phyloP scores from a whole-genome alignment of 1,284 basidiomycete genomes.

The Singerocomus rubriflavus region DNA sequence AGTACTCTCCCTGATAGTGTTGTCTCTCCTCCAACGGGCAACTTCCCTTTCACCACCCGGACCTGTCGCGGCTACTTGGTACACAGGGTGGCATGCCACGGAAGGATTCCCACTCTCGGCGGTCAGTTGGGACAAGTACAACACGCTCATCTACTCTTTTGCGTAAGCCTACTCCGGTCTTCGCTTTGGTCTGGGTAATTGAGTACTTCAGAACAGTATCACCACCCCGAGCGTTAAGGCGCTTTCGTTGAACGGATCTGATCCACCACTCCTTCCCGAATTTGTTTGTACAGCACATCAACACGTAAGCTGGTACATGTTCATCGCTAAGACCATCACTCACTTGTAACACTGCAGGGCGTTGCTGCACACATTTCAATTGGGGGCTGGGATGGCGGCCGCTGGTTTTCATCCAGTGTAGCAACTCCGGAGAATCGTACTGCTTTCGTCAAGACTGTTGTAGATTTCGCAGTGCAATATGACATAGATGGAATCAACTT shows the following conservation, averaged over 20 bases:
- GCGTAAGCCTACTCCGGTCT: slow-evolving; percentile 12
- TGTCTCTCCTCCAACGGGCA: slow-evolving; percentile 9
- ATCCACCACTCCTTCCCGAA: slow-evolving; percentile 41
- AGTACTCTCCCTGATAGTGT: slow-evolving; percentile 1
- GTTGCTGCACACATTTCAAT: slow-evolving; percentile 72
- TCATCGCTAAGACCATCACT: not conserved
- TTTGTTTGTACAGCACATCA: slow-evolving; percentile 51
- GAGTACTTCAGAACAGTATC: slow-evolving; percentile 28
- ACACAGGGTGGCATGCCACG: slow-evolving; percentile 43
- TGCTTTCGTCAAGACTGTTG: slow-evolving; percentile 66
- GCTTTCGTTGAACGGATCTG: slow-evolving; percentile 40
- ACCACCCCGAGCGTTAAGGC: slow-evolving; percentile 42
- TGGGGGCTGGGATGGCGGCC: slow-evolving; percentile 81
- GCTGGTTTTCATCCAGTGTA: slow-evolving; percentile 68
- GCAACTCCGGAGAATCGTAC: slow-evolving; percentile 55
- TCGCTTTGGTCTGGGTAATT: not conserved
- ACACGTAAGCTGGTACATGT: slow-evolving; percentile 33
- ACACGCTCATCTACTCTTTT: slow-evolving; percentile 48
- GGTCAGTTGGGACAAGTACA: slow-evolving; percentile 51
- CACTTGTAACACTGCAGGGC: slow-evolving; percentile 32
- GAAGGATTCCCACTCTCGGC: slow-evolving; percentile 39
- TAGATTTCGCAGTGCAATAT: slow-evolving; percentile 56
- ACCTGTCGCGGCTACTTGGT: slow-evolving; percentile 27
- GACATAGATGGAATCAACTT: slow-evolving; percentile 26
- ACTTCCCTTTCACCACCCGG: not conserved